Base-by-base conservation (phyloP, 176 grass and related monocot genomes). In the Chrysopogon serrulatus region DNA sequence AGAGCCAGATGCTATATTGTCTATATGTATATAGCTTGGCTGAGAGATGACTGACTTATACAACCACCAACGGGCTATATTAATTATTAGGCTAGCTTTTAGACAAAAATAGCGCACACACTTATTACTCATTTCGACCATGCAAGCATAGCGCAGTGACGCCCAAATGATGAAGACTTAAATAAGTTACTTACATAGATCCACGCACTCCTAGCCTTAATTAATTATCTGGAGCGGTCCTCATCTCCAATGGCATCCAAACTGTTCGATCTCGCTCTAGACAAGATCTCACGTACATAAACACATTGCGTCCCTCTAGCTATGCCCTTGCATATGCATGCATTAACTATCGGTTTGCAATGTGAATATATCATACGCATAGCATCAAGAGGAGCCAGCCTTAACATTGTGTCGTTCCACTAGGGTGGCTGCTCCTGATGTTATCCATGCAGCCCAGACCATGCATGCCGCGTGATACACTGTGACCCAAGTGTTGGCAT, bases 311-410 rank as follows among this genome's bases (percentile, higher is more conserved):
- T 26, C n/a, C 37, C 65, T 66, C 32, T 54, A 21, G 32, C 48
- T n/a, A 66, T 44, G 31, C 76, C 18, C 13, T 57, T 41, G 5
- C 7, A 35, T n/a, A n/a, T 47, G 19, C 51, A 9, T 3, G 32
- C 34, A 41, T 87, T 12, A n/a, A n/a, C n/a, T n/a, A 21, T 64
- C 57, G 63, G 17, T n/a, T n/a, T n/a, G n/a, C n/a, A n/a, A n/a
- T 24, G 60, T 48, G 47, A 8, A 40, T 28, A 41, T 51, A 31
- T 70, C 10, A 10, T 11, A 41, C 10, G 62, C 90, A 95, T 84
- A 92, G 90, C 90, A 92, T 95, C 90, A 92, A 88, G 90, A 95
- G 85, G 77, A 90, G 84, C 91, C 93, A 88, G 36, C 93, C 93
- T 90, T 90, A 81, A 63, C 62, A 68, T 62, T 69, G 3, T 72